phyloP scores from a whole-genome alignment of 176 grass and related monocot genomes.

The Echinochloa phyllopogon region DNA sequence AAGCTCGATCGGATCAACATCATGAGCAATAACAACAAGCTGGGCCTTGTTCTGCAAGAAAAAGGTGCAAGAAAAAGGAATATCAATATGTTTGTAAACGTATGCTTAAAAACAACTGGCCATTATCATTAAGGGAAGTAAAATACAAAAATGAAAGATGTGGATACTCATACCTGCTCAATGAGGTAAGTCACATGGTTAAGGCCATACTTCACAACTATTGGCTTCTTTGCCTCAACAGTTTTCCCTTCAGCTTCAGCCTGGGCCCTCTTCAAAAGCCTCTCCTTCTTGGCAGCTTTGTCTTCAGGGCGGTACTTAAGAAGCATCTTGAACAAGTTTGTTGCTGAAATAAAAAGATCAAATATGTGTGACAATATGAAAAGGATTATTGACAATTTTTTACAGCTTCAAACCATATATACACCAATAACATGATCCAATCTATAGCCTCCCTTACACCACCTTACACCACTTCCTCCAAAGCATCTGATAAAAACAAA shows the following conservation, averaged over 20 bases:
- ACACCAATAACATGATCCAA: too few species aligned
- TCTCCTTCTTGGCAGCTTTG: constrained; percentile 67
- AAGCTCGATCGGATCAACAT: neutral
- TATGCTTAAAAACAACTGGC: neutral
- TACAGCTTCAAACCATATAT: neutral
- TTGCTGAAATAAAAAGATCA: constrained; percentile 43
- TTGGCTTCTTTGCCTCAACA: constrained; percentile 27
- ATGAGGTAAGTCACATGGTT: constrained; percentile 41
- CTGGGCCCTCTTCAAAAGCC: constrained; percentile 59
- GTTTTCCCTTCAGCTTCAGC: constrained; percentile 14
- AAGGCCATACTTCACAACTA: constrained; percentile 36
- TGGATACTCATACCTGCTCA: neutral
- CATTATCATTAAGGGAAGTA: neutral
- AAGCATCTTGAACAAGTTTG: constrained; percentile 67
- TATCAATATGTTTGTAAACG: neutral
- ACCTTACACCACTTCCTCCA: neutral
- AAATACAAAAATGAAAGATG: neutral
- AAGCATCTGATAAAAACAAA: neutral
- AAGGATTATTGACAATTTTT: neutral
- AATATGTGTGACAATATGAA: neutral
- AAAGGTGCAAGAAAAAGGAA: neutral
- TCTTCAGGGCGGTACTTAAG: constrained; percentile 64
- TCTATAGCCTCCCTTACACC: neutral
- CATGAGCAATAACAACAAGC: neutral
- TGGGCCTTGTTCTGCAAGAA: neutral